Conservation (phyloP, 2,329 filamentous ascomycete genomes). For the Beauveria asiatica region DNA sequence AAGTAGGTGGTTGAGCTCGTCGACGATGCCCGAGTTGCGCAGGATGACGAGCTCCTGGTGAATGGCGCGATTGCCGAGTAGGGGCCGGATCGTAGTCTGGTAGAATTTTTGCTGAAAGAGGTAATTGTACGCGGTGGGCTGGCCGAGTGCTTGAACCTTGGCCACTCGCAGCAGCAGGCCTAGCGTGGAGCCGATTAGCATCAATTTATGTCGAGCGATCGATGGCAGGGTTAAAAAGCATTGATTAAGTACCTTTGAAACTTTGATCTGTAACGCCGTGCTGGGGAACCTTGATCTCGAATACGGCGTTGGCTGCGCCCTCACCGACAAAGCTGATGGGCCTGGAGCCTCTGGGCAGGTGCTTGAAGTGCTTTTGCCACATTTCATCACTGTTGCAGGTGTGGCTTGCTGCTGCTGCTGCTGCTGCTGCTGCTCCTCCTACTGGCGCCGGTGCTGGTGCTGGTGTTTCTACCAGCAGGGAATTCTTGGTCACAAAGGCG, state of each 20-base stretch:
- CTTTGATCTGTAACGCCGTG: conserved; percentile 21
- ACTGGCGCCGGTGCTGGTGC: not conserved
- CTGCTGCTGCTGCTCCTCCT: too few relatives aligned
- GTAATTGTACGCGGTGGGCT: conserved; percentile 28
- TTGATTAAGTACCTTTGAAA: conserved; percentile 23
- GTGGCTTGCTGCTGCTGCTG: not conserved
- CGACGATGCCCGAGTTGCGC: conserved; percentile 26
- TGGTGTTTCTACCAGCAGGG: not conserved
- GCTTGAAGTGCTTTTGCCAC: conserved; percentile 18
- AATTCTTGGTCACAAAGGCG: conserved; percentile 13
- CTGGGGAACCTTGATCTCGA: conserved; percentile 43
- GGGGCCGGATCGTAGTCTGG: conserved; percentile 24
- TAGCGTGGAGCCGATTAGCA: conserved; percentile 14
- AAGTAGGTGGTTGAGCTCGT: conserved; percentile 46
- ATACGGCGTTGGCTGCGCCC: conserved; percentile 71
- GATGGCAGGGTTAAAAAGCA: not conserved
- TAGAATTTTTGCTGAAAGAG: conserved; percentile 30
- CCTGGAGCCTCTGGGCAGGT: conserved; percentile 25
- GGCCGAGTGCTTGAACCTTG: conserved; percentile 25
- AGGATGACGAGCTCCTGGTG: conserved; percentile 31
- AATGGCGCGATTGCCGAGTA: conserved; percentile 26
- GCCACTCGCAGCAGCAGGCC: conserved; percentile 31
- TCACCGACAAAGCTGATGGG: conserved; percentile 46
- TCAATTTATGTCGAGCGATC: not conserved
- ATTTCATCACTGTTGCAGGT: not conserved